These are phyloP conservation scores for Penicillium taxi DNA, from an alignment of 495 filamentous ascomycete species.

Conservation along the genomic window DNA sequence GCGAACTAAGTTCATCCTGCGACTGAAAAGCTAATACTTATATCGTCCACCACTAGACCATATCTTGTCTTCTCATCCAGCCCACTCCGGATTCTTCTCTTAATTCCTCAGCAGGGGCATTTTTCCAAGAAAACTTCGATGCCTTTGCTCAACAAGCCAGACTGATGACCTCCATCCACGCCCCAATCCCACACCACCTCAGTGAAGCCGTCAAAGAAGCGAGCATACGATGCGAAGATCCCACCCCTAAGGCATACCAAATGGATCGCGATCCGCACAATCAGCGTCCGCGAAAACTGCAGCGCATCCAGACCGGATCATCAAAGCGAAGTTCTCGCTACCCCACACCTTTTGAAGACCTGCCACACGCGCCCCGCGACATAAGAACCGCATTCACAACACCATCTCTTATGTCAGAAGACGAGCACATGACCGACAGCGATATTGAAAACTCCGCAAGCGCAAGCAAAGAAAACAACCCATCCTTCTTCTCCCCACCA, in stretches of 20 bases:
- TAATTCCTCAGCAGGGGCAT: constrained; percentile 54
- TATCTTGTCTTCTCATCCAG: constrained; percentile 63
- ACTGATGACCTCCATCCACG: constrained; percentile 62
- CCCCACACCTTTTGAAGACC: constrained; percentile 3
- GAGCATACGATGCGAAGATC: constrained; percentile 52
- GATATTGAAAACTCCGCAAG: constrained; percentile 26
- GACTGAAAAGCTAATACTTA: constrained; percentile 3
- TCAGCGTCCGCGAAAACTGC: constrained; percentile 20
- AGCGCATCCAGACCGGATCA: constrained; percentile 16
- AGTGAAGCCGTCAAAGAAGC: constrained; percentile 45
- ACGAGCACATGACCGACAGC: constrained; percentile 14
- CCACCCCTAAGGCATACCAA: constrained; percentile 19
- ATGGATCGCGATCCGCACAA: constrained; percentile 6
- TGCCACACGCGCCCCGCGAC: constrained; percentile 3
- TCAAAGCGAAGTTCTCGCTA: constrained; percentile 12
- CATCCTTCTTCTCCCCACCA: constrained; percentile 33
- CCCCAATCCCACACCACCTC: constrained; percentile 42
- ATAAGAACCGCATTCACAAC: neutral
- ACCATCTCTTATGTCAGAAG: constrained; percentile 1
- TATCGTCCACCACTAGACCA: constrained; percentile 37
- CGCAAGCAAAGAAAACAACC: constrained; percentile 45
- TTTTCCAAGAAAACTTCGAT: constrained; percentile 56
- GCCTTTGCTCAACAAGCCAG: constrained; percentile 53
- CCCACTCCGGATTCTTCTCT: constrained; percentile 66
- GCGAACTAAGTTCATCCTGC: too few relatives aligned